Conservation (phyloP, 2,329 filamentous ascomycete species). For the Botrytis fragariae region DNA sequence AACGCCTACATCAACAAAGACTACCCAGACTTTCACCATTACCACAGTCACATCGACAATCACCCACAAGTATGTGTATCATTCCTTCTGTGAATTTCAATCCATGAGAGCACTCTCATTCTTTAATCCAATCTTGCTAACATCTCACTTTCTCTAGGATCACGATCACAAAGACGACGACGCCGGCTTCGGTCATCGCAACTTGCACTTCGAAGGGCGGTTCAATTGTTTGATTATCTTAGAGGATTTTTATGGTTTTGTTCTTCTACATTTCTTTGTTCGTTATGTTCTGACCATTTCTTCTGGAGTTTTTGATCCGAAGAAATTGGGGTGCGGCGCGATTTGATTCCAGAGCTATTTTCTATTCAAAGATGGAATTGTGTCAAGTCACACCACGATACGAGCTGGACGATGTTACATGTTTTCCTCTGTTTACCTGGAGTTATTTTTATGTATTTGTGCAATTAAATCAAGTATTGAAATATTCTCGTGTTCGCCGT, state of each 20-base stretch:
- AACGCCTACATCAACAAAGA: slow-evolving; percentile 13
- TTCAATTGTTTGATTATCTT: neutral
- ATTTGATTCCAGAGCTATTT: neutral
- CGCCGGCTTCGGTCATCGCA: slow-evolving; percentile 7
- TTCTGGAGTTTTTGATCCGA: neutral
- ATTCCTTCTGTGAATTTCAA: neutral
- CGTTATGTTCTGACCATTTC: neutral
- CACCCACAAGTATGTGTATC: slow-evolving; percentile 11
- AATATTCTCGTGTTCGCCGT: neutral
- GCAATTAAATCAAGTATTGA: neutral
- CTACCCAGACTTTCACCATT: neutral
- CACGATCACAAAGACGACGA: slow-evolving; percentile 15
- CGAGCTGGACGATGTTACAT: neutral
- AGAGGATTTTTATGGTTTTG: neutral
- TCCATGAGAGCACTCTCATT: neutral
- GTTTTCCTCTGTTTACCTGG: neutral
- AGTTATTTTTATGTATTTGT: neutral
- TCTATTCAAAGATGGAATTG: neutral
- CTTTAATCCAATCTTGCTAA: neutral
- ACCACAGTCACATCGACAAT: slow-evolving; percentile 9
- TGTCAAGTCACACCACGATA: neutral
- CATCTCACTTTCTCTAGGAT: neutral
- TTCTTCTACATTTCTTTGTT: neutral
- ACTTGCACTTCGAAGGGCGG: slow-evolving; percentile 14
- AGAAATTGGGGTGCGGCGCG: neutral